phyloP scores from a whole-genome alignment of 139 green algal genomes.

The Protoeuglena noctilucae region DNA sequence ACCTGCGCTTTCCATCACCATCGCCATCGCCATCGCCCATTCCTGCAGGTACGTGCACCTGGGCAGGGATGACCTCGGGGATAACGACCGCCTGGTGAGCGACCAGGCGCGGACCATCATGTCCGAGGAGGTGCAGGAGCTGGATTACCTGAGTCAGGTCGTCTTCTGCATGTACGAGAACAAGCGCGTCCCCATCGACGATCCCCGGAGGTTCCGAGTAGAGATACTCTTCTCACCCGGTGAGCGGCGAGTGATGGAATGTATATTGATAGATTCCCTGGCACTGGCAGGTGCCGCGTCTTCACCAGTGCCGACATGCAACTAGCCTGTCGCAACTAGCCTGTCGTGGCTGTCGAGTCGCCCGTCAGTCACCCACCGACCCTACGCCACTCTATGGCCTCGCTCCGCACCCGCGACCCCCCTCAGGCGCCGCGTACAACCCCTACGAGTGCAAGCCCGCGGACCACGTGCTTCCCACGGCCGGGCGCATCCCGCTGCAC shows the following conservation, averaged over 20 bases:
- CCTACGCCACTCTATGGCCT: background rate
- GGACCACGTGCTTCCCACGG: conserved; percentile 37
- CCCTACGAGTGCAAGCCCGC: background rate
- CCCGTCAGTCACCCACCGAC: background rate
- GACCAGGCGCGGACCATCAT: conserved; percentile 27
- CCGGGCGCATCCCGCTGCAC: conserved; percentile 24
- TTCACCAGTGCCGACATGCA: background rate
- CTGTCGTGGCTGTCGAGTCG: background rate
- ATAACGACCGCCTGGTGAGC: conserved; percentile 13
- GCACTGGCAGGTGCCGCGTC: background rate
- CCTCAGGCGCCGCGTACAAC: background rate
- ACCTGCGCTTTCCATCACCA: background rate
- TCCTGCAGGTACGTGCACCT: too few relatives aligned
- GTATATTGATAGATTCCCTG: too few relatives aligned
- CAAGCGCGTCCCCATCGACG: conserved; percentile 46
- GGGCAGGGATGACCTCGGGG: conserved; percentile 1
- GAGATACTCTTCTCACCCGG: conserved; percentile 54
- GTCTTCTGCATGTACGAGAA: conserved; percentile 94
- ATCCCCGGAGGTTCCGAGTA: conserved; percentile 58
- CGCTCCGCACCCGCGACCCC: background rate
- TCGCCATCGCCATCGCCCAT: background rate
- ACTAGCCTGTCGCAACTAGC: background rate
- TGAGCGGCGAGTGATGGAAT: too few relatives aligned
- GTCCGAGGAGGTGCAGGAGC: conserved; percentile 37
- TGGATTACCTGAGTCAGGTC: conserved; percentile 95